These are phyloP conservation scores for Microdochium paspali DNA, from an alignment of 2,329 filamentous ascomycete species.

Conservation along the genomic window DNA sequence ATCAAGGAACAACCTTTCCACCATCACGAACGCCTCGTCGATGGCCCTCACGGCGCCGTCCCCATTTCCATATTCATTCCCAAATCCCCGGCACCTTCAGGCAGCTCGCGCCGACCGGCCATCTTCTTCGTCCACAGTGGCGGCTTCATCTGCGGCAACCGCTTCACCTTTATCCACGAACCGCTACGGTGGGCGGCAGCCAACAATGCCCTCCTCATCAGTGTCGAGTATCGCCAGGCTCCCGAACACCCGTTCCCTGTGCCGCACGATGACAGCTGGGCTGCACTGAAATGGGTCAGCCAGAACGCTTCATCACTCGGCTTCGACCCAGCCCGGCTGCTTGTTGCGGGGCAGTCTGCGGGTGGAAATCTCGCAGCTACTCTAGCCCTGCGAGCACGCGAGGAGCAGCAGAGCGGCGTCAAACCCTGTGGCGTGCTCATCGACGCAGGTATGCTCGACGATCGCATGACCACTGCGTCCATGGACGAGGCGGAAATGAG, in stretches of 20 bases:
- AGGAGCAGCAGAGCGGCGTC: conserved; percentile 15
- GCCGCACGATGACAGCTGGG: conserved; percentile 16
- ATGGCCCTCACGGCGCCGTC: conserved; percentile 1
- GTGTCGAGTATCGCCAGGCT: conserved; percentile 16
- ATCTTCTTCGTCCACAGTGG: conserved; percentile 18
- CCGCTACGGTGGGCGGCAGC: conserved; percentile 10
- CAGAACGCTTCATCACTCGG: conserved; percentile 26
- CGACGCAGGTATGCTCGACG: conserved; percentile 37
- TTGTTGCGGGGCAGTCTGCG: conserved; percentile 30
- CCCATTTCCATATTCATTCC: conserved; percentile 12
- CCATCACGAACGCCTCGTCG: neutral
- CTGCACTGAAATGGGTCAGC: conserved; percentile 24
- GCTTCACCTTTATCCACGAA: conserved; percentile 12
- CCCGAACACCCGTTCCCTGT: conserved; percentile 18
- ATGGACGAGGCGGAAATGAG: conserved; percentile 21
- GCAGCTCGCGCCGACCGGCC: conserved; percentile 9
- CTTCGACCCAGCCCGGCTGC: conserved; percentile 27
- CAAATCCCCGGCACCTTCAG: conserved; percentile 7
- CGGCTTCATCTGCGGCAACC: conserved; percentile 15
- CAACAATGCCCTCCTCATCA: conserved; percentile 10
- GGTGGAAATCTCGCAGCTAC: conserved; percentile 31
- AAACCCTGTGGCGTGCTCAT: conserved; percentile 29
- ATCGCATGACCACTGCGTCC: conserved; percentile 22
- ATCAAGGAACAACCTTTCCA: neutral
- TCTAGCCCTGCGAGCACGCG: conserved; percentile 25